Base-by-base conservation (phyloP, 345 rosid species). In the Hirschfeldia incana region DNA sequence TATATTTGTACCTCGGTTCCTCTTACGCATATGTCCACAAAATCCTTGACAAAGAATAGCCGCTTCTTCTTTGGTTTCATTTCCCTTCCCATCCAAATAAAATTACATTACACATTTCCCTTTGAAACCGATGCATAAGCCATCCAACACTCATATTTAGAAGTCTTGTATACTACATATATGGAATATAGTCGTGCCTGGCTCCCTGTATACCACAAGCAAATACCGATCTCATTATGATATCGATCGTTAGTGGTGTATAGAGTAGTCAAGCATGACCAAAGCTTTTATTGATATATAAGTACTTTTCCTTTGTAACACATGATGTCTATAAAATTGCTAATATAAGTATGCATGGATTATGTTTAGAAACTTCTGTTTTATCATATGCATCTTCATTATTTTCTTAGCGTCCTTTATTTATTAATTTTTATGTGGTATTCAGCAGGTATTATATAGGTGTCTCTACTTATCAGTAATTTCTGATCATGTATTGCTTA, bases 201-300 rank as follows among this genome's bases (percentile, higher is more conserved):
- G 83, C 83, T 80, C 83, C 83, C 80, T 80, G 83, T 80, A 75
- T 80, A 73, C 83, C 83, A 80, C 76, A 75, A 76, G 80, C 28
- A 59, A 65, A 58, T 15, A 75, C 36, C 46, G 80, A 70, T 80
- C 72, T 70, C 29, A 39, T 76, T 44, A 1, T 15, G 37, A 80
- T 75, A 64, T 75, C 69, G 73, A 76, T 65, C 21, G 27, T 80
- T 76, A 15, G 80, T 75, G 79, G 76, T 79, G 58, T 80, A 32
- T 72, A 79, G 76, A 75, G 83, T 75, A 80, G 80, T 61, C 76
- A 80, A 80, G 83, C 83, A 80, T 80, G 76, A 80, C 79, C 28
- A 17, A 68, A 53, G 3, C 37, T 39, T 53, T 49, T 75, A 49
- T 74, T 74, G 15, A 27, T 61, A 73, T 68, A 29, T 29, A 34